These are phyloP conservation scores for Leishmania braziliensis DNA, from an alignment of 208 protist genomes.

Conservation along the genomic window DNA sequence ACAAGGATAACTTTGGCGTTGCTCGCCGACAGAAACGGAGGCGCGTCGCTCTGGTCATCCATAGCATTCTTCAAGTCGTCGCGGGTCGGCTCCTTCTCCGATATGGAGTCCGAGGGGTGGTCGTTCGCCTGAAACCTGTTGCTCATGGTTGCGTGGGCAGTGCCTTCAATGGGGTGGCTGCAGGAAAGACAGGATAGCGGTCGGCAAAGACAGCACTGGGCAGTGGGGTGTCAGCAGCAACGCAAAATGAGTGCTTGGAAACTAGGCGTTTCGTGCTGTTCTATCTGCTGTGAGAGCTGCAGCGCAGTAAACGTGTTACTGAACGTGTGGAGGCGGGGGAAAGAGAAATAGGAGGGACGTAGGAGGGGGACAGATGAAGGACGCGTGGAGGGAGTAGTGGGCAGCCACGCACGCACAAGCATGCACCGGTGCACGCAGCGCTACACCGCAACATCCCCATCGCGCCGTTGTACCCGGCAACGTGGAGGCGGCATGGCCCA, in stretches of 20 bases:
- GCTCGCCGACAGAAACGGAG: neutral
- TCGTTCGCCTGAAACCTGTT: neutral
- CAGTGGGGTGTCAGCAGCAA: neutral
- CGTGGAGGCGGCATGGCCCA: neutral
- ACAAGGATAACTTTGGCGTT: slow-evolving; percentile 66
- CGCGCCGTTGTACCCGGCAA: neutral
- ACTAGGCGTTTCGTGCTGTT: neutral
- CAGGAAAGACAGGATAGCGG: neutral
- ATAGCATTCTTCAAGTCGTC: neutral
- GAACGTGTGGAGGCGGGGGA: neutral
- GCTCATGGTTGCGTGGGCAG: neutral
- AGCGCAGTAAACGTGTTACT: neutral
- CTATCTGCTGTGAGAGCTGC: neutral
- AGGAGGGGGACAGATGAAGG: neutral
- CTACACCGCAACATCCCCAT: neutral
- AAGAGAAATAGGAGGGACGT: neutral
- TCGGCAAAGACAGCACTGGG: neutral
- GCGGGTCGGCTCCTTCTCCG: neutral
- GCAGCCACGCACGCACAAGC: neutral
- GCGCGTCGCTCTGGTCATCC: neutral
- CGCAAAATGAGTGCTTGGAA: neutral
- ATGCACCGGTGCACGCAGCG: neutral
- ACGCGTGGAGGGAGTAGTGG: neutral
- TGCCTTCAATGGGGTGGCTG: neutral
- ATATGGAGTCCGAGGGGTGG: neutral